phyloP scores from a whole-genome alignment of 441 rosid genomes.

The Bruguiera hainesii region DNA sequence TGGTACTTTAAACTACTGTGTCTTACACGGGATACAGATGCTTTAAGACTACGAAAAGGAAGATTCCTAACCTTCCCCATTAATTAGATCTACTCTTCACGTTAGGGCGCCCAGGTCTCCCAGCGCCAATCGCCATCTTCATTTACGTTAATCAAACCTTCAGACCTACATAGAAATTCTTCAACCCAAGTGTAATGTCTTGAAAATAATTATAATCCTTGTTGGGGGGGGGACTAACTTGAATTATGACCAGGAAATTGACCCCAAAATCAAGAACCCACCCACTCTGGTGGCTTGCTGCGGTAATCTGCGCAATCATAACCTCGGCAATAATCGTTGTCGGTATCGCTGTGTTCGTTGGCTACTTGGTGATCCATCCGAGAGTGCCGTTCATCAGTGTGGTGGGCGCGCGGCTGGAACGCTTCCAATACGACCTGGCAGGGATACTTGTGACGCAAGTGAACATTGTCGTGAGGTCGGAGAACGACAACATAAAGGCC shows the following conservation, averaged over 20 bases:
- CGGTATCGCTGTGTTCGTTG: conserved; percentile 56
- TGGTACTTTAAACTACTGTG: neutral
- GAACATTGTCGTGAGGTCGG: conserved; percentile 43
- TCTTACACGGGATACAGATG: conserved; percentile 5
- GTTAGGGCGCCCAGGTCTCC: no score
- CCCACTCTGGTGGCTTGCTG: conserved; percentile 62
- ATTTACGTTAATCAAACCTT: no score
- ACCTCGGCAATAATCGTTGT: conserved; percentile 51
- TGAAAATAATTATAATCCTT: no score
- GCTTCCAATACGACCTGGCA: conserved; percentile 33
- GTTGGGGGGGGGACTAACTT: no score
- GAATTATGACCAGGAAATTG: neutral
- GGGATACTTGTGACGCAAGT: conserved; percentile 56
- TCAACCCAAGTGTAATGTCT: no score
- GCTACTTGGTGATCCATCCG: conserved; percentile 72
- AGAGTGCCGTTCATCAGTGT: conserved; percentile 70
- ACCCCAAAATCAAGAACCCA: conserved; percentile 17
- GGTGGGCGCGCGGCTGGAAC: conserved; percentile 44
- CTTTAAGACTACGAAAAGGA: conserved; percentile 52
- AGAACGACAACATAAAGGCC: conserved; percentile 65
- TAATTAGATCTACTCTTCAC: conserved; percentile 16
- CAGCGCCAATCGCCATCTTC: no score
- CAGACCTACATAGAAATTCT: no score
- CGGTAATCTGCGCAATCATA: conserved; percentile 59
- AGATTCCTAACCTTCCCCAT: conserved; percentile 75